Evolutionary conservation across 1,139 yeast genomes (phyloP), one percentile per base, ranked within the genome.

Genomic region (Kluyveromyces sp.): DNA sequence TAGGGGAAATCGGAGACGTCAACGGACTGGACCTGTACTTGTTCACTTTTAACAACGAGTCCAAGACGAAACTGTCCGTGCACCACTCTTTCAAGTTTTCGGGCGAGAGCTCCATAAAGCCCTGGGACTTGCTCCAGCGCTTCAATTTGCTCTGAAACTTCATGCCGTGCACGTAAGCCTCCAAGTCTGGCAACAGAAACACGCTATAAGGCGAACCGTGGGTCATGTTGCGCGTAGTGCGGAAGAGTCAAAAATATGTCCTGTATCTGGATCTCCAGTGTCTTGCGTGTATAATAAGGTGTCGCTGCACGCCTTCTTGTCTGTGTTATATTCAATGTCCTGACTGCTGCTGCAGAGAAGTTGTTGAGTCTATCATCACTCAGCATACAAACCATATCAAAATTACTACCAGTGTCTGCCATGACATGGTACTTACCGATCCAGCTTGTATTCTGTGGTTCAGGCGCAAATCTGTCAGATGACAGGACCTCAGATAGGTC

Each of bases 1-100:
- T n/a, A 4, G 41, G 41, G 3, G 41, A 38, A 12, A 38, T 13
- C 8, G 41, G 41, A 4, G 41, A 31, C 19, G 17, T 17, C 15
- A 38, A 15, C 4, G 41, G 41, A 13, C 42, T 34, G 18, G 37
- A 25, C 12, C 17, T 16, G 33, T 33, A 41, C 18, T 30, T 22
- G 37, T 36, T 41, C 12, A 37, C 18, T 17, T 40, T 40, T 18
- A 35, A 26, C 25, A 45, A 40, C 35, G 48, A 37, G 16, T 40
- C 44, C 17, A 40, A 38, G 17, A 33, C 40, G 17, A 45, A 40
- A 36, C 30, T 40, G 36, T 38, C 41, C 17, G 30, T 16, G 19
- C 41, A 38, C 41, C 41, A 38, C 31, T 38, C 41, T 13, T 38
- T 30, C 36, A 38, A 30, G 29, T 32, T 30, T 4, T 31, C 41